Conservation (phyloP, 257 asterid genomes). For the Paraleonurus japonicus region DNA sequence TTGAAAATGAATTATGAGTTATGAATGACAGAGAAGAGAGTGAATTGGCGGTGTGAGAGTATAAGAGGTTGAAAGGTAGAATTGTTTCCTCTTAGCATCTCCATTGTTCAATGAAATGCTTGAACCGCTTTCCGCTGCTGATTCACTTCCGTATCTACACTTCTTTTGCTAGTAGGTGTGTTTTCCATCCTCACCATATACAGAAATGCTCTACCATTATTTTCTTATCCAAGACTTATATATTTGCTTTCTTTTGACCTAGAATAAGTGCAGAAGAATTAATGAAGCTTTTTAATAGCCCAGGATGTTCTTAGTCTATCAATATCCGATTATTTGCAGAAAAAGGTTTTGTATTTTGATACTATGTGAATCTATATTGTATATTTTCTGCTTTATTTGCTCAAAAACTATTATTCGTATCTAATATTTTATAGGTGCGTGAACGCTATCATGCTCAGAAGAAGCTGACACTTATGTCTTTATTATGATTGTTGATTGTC, state of each 20-base stretch:
- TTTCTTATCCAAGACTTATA: slow-evolving; percentile 6
- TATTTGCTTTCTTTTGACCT: slow-evolving; percentile 26
- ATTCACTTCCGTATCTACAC: too few relatives aligned
- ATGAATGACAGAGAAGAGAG: too few relatives aligned
- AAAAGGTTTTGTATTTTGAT: slow-evolving; percentile 48
- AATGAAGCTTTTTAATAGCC: slow-evolving; percentile 38
- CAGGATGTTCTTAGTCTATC: slow-evolving; percentile 62
- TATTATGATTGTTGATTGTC: slow-evolving; percentile 55
- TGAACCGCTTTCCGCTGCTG: too few relatives aligned
- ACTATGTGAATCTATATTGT: slow-evolving; percentile 17
- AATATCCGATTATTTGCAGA: slow-evolving; percentile 71
- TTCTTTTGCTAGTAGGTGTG: too few relatives aligned
- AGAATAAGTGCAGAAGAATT: slow-evolving; percentile 62
- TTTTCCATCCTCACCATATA: not conserved
- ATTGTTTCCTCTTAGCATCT: too few relatives aligned
- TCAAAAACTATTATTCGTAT: slow-evolving; percentile 6
- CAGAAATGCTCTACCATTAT: not conserved
- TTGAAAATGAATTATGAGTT: too few relatives aligned
- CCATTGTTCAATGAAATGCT: too few relatives aligned
- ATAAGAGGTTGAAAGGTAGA: too few relatives aligned
- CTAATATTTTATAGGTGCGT: not conserved
- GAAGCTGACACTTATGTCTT: slow-evolving; percentile 23
- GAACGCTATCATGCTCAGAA: slow-evolving; percentile 11
- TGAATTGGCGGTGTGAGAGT: too few relatives aligned
- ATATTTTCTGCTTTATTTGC: slow-evolving; percentile 12